A percentile compares a stretch with the other conserved stretches of the same genome.
These are phyloP conservation scores for Bipolaris victoriae DNA, from an alignment of 2,329 filamentous ascomycete genomes.

Conservation along the genomic window DNA sequence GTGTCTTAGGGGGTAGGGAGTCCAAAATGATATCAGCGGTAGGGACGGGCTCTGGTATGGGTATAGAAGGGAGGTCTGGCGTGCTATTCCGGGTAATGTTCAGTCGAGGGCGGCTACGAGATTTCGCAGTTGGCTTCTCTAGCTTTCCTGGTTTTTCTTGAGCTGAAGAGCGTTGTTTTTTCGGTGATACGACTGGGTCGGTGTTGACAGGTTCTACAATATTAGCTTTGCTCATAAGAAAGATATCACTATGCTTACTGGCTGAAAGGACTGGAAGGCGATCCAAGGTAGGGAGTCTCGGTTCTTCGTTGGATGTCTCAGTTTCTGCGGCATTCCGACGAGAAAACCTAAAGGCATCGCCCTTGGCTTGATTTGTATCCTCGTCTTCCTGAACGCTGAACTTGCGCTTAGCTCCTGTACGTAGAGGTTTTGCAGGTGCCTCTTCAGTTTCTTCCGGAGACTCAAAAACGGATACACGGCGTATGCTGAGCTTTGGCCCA, in stretches of 20 bases:
- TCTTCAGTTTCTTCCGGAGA: constrained; percentile 46
- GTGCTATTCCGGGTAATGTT: constrained; percentile 35
- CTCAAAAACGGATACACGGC: constrained; percentile 53
- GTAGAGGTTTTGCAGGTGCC: constrained; percentile 37
- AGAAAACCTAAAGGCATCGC: constrained; percentile 57
- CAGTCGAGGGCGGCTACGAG: constrained; percentile 31
- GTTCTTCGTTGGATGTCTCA: constrained; percentile 23
- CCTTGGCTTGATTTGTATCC: constrained; percentile 39
- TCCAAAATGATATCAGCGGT: constrained; percentile 44
- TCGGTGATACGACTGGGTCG: constrained; percentile 53
- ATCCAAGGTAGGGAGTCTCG: constrained; percentile 28
- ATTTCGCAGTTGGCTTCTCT: constrained; percentile 24
- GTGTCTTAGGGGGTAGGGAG: constrained; percentile 49
- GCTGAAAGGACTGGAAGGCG: constrained; percentile 51
- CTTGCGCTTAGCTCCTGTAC: constrained; percentile 63
- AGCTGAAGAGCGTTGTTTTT: constrained; percentile 44
- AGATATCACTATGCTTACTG: constrained; percentile 43
- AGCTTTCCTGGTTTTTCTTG: constrained; percentile 38
- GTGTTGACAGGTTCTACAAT: constrained; percentile 57
- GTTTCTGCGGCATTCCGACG: constrained; percentile 41
- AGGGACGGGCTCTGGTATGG: constrained; percentile 29
- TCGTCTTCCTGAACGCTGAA: constrained; percentile 61
- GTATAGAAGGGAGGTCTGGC: constrained; percentile 28
- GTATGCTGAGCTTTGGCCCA: constrained; percentile 51
- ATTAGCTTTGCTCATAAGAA: constrained; percentile 25